phyloP scores from a whole-genome alignment of 2,329 filamentous ascomycete genomes.

The Epichloe hybrida region DNA sequence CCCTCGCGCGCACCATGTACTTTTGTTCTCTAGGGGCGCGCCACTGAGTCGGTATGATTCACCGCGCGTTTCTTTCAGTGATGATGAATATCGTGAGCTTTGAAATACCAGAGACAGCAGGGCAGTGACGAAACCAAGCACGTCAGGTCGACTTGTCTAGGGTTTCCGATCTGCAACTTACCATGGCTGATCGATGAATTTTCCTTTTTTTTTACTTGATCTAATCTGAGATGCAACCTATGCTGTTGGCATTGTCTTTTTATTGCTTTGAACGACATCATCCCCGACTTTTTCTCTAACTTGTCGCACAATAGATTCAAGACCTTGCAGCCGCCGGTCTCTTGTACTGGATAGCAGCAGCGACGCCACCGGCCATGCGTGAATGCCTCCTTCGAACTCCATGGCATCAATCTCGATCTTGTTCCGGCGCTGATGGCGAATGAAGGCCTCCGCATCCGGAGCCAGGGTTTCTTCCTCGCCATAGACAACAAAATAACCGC shows the following conservation, averaged over 20 bases:
- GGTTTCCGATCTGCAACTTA: conserved; percentile 26
- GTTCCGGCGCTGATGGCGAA: conserved; percentile 39
- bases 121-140: conserved; percentile 36
- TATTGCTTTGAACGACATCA: conserved; percentile 7
- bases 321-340: conserved; percentile 37
- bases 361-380: conserved; percentile 69
- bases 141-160: conserved; percentile 18
- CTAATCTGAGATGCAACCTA: conserved; percentile 39
- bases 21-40: not conserved
- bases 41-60: not conserved
- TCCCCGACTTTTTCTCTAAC: conserved; percentile 20
- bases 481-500: conserved; percentile 57
- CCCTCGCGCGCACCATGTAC: not conserved
- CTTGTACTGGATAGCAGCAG: conserved; percentile 38
- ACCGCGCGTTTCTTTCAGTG: conserved; percentile 12
- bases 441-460: conserved; percentile 50
- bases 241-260: conserved; percentile 5
- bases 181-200: conserved; percentile 19
- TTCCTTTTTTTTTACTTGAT: conserved; percentile 37
- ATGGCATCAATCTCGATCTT: conserved; percentile 41
- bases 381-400: conserved; percentile 54
- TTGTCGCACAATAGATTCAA: conserved; percentile 28
- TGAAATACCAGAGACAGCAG: conserved; percentile 17
- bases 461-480: conserved; percentile 69
- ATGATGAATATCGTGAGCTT: conserved; percentile 29